Conservation (phyloP, 23 red algal genomes). For the Gracilaria domingensis region DNA sequence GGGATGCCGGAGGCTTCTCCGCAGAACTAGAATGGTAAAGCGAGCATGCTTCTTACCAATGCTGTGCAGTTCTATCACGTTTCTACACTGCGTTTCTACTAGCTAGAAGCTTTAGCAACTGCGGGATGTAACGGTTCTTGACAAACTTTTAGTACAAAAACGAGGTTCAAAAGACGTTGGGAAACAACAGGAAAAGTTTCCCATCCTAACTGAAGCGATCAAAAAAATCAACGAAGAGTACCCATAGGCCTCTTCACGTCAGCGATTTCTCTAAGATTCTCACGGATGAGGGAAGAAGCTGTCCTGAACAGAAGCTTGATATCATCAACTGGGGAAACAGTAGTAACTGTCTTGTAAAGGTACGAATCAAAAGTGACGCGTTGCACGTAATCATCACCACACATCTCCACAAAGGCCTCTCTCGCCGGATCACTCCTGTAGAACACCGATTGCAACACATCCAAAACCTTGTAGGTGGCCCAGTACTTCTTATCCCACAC, state of each 20-base stretch:
- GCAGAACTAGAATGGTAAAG: too few relatives aligned
- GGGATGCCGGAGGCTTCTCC: too few relatives aligned
- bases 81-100: too few relatives aligned
- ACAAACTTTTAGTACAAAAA: conserved; percentile 22
- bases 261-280: conserved; percentile 64
- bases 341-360: conserved; percentile 99
- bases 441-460: conserved; percentile 93
- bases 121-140: neutral
- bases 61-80: too few relatives aligned
- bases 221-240: conserved; percentile 58
- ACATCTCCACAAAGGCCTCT: conserved; percentile 98
- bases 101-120: too few relatives aligned
- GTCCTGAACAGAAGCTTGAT: conserved; percentile 99
- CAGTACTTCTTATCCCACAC: conserved; percentile 95
- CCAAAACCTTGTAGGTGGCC: conserved; percentile 99
- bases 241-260: conserved; percentile 63
- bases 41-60: too few relatives aligned
- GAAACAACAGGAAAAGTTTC: neutral
- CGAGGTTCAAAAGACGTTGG: neutral
- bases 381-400: conserved; percentile 99
- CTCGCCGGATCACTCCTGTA: conserved; percentile 93
- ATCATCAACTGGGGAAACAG: conserved; percentile 92
- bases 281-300: conserved; percentile 75
- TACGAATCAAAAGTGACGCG: conserved; percentile 98
- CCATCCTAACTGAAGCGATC: neutral